phyloP scores from a whole-genome alignment of 163 green algal species.

The Prototheca stagnorum region DNA sequence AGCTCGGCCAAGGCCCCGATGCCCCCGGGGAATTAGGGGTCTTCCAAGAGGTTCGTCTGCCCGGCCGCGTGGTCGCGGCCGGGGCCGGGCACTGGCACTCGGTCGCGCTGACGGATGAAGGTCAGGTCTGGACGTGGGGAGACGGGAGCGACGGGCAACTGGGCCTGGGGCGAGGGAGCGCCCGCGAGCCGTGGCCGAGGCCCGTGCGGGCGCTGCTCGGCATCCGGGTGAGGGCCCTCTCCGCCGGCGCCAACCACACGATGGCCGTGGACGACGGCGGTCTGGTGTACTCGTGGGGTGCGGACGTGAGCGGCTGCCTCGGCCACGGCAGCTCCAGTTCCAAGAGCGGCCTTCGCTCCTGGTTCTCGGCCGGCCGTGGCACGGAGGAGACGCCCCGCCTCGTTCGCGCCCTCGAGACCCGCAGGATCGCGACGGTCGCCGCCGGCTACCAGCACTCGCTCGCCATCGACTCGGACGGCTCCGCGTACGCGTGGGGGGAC shows the following conservation, averaged over 20 bases:
- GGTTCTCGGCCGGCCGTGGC: slow-evolving; percentile 18
- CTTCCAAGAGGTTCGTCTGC: slow-evolving; percentile 29
- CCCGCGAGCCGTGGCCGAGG: background rate
- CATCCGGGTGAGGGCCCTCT: slow-evolving; percentile 7
- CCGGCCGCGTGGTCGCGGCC: slow-evolving; percentile 29
- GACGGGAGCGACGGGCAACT: slow-evolving; percentile 26
- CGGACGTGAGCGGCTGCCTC: slow-evolving; percentile 55
- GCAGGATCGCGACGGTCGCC: slow-evolving; percentile 2
- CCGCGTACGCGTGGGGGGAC: slow-evolving; percentile 24
- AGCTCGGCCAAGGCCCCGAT: slow-evolving; percentile 35
- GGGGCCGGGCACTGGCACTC: slow-evolving; percentile 61
- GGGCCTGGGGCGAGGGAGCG: slow-evolving; percentile 22
- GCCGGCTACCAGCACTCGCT: slow-evolving; percentile 21
- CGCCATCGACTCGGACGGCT: slow-evolving; percentile 2
- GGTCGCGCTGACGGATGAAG: slow-evolving; percentile 28
- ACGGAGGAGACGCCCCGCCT: slow-evolving; percentile 26
- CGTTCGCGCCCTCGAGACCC: slow-evolving; percentile 17
- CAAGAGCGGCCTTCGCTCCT: background rate
- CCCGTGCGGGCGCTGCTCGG: background rate
- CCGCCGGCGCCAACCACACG: slow-evolving; percentile 29
- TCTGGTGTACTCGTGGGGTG: slow-evolving; percentile 55
- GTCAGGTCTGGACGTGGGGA: slow-evolving; percentile 37
- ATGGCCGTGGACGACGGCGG: slow-evolving; percentile 27
- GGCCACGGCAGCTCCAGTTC: too few species aligned
- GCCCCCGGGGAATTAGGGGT: slow-evolving; percentile 25